Evolutionary conservation across 805 yeast genomes (phyloP).

Genomic region (Kazachstania africana): DNA sequence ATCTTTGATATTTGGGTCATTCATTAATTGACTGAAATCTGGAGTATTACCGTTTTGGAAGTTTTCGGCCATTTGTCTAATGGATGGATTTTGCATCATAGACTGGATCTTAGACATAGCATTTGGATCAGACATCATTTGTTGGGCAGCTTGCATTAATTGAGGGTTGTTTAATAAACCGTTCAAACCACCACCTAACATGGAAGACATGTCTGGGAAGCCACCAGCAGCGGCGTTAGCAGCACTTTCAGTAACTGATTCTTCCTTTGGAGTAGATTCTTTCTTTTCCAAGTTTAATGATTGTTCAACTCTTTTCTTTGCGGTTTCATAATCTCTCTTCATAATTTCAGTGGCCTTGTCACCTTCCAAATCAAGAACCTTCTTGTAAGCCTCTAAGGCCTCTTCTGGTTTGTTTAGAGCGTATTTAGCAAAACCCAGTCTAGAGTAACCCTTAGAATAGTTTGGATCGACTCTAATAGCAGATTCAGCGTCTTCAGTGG

Average conservation of each 20-base stretch:
- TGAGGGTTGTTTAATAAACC: slow-evolving; percentile 84
- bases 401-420: slow-evolving; percentile 91
- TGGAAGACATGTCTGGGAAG: slow-evolving; percentile 61
- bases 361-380: slow-evolving; percentile 82
- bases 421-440: slow-evolving; percentile 87
- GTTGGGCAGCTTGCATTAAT: slow-evolving; percentile 78
- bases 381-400: slow-evolving; percentile 80
- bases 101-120: slow-evolving; percentile 57
- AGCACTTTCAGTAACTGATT: slow-evolving; percentile 10
- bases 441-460: slow-evolving; percentile 87
- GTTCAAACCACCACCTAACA: slow-evolving; percentile 55
- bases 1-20: slow-evolving; percentile 65
- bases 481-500: slow-evolving; percentile 70
- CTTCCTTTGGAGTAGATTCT: slow-evolving; percentile 15
- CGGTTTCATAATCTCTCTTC: slow-evolving; percentile 89
- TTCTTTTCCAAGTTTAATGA: slow-evolving; percentile 37
- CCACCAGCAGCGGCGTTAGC: slow-evolving; percentile 33
- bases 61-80: slow-evolving; percentile 73
- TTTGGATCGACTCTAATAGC: slow-evolving; percentile 70
- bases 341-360: slow-evolving; percentile 74
- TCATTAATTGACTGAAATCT: slow-evolving; percentile 58
- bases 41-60: slow-evolving; percentile 57
- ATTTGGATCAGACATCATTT: slow-evolving; percentile 75
- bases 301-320: slow-evolving; percentile 76
- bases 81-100: slow-evolving; percentile 68